Evolutionary conservation across 106 monocot species (phyloP).

Genomic region (Apostasia ramifera): DNA sequence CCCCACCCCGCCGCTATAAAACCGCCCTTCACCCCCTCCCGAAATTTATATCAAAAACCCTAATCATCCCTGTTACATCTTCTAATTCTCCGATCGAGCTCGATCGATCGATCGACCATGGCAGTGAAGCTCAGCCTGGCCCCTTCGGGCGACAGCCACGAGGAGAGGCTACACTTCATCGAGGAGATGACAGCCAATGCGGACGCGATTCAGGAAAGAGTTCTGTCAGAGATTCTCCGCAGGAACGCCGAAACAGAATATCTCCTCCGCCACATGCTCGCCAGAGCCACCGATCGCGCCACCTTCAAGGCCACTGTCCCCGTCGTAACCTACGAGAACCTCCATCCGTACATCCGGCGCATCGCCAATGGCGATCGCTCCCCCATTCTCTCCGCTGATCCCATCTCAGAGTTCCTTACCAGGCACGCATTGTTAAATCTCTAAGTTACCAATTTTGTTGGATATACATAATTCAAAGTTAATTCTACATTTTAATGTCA

Average conservation of each 20-base stretch:
- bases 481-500: too few species aligned
- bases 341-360: conserved; percentile 51
- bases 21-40: not conserved
- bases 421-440: conserved; percentile 20
- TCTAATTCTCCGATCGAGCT: conserved; percentile 6
- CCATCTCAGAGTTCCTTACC: conserved; percentile 65
- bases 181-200: conserved; percentile 50
- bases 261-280: conserved; percentile 21
- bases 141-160: conserved; percentile 34
- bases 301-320: conserved; percentile 47
- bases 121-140: not conserved
- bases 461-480: too few species aligned
- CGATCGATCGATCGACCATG: too few species aligned
- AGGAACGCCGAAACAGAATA: conserved; percentile 54
- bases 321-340: conserved; percentile 46
- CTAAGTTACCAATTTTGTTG: not conserved
- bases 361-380: conserved; percentile 65
- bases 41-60: not conserved
- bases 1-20: not conserved
- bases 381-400: conserved; percentile 46
- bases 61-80: not conserved
- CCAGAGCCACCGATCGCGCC: conserved; percentile 21
- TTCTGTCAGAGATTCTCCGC: conserved; percentile 39
- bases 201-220: conserved; percentile 36
- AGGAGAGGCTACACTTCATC: conserved; percentile 47